phyloP scores from a whole-genome alignment of 495 filamentous ascomycete species.

The Stereocaulon alpinum region DNA sequence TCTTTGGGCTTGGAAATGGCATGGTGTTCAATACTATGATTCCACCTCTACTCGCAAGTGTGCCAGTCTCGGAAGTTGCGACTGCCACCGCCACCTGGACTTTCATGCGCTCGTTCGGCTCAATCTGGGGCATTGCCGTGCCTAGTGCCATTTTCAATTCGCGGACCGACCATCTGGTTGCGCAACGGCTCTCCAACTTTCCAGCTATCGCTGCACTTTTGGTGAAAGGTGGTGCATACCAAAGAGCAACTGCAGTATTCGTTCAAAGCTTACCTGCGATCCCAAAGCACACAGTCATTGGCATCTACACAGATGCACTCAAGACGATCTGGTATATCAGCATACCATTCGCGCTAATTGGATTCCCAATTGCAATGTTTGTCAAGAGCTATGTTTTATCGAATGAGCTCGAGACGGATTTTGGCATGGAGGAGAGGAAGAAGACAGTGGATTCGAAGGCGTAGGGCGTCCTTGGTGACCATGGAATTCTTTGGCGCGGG shows the following conservation, averaged over 20 bases:
- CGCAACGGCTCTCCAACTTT: constrained; percentile 4
- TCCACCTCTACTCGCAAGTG: constrained; percentile 31
- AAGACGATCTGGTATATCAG: constrained; percentile 19
- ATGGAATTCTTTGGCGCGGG: too few species aligned
- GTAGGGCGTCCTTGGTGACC: too few species aligned
- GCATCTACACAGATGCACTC: constrained; percentile 18
- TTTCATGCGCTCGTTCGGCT: constrained; percentile 39
- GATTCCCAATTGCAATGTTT: constrained; percentile 19
- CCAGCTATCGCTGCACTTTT: background rate
- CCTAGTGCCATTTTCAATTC: constrained; percentile 43
- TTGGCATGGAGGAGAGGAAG: constrained; percentile 4
- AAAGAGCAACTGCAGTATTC: constrained; percentile 11
- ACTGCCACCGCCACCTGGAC: constrained; percentile 34
- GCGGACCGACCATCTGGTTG: constrained; percentile 17
- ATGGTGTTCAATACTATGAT: constrained; percentile 27
- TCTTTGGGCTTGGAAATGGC: constrained; percentile 27
- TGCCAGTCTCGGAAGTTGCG: constrained; percentile 32
- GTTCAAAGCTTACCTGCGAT: constrained; percentile 2
- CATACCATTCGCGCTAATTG: constrained; percentile 16
- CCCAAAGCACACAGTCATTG: constrained; percentile 13
- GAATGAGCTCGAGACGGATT: constrained; percentile 9
- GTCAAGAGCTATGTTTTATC: constrained; percentile 17
- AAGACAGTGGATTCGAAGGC: background rate
- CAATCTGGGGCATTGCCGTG: constrained; percentile 42
- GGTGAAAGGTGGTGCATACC: constrained; percentile 16